These are phyloP conservation scores for Rubus parviflorus DNA, from an alignment of 306 rosid species.

Conservation along the genomic window DNA sequence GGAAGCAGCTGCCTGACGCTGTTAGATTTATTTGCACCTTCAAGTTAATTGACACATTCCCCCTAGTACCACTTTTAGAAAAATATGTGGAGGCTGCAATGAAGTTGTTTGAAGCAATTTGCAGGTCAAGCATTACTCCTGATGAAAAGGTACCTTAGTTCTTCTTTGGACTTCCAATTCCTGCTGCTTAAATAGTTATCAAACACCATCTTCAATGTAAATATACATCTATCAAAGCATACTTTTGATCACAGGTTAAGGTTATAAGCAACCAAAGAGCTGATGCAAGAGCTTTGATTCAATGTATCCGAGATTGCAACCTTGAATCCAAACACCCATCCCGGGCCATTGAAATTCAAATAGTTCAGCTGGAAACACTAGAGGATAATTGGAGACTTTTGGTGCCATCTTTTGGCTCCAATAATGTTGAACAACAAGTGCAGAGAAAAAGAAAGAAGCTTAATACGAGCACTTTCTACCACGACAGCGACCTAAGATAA, in stretches of 20 bases:
- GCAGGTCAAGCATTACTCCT: not conserved
- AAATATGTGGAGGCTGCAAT: constrained; percentile 14
- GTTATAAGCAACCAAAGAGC: constrained; percentile 30
- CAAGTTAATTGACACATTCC: constrained; percentile 39
- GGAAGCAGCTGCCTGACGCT: constrained; percentile 44
- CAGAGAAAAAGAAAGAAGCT: not conserved
- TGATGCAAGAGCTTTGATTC: constrained; percentile 22
- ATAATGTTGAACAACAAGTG: not conserved
- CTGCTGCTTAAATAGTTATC: not conserved
- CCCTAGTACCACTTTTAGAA: constrained; percentile 36
- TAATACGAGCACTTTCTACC: not conserved
- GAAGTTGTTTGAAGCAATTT: not conserved
- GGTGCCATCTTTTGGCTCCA: not conserved
- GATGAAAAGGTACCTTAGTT: constrained; percentile 29
- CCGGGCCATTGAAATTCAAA: constrained; percentile 25
- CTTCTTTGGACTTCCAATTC: not conserved
- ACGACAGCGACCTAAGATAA: not conserved
- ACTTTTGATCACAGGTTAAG: constrained; percentile 32
- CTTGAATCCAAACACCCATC: constrained; percentile 31
- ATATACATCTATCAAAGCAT: not conserved
- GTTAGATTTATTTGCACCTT: constrained; percentile 51
- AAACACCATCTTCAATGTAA: not conserved
- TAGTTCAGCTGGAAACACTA: constrained; percentile 23
- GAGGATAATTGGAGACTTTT: constrained; percentile 13
- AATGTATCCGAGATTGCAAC: constrained; percentile 44